phyloP scores from a whole-genome alignment of 192 early-diverging fungal genomes.

The Coemansia sp. region DNA sequence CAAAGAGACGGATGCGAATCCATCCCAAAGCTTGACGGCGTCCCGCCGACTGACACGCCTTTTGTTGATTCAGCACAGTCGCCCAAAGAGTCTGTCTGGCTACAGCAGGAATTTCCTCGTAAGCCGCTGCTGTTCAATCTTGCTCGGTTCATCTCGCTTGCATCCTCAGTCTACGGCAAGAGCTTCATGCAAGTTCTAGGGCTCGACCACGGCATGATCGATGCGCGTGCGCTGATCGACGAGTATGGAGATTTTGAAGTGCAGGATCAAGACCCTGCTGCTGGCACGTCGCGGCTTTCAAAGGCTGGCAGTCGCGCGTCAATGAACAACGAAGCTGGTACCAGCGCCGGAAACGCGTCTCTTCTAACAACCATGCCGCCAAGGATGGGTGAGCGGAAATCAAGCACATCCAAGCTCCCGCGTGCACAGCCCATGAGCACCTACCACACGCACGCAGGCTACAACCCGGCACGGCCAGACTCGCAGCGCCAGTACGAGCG shows the following conservation, averaged over 20 bases:
- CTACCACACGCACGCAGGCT: constrained; percentile 28
- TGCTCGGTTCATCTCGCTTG: constrained; percentile 68
- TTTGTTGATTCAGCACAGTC: constrained; percentile 44
- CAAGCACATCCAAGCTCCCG: constrained; percentile 18
- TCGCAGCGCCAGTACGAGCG: constrained; percentile 33
- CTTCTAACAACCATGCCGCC: background rate
- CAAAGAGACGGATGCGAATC: background rate
- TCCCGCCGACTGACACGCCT: constrained; percentile 9
- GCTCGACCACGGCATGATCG: constrained; percentile 48
- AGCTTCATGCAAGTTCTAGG: constrained; percentile 76
- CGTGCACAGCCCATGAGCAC: constrained; percentile 52
- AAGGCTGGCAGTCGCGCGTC: constrained; percentile 26
- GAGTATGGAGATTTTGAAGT: constrained; percentile 44
- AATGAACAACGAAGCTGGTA: constrained; percentile 14
- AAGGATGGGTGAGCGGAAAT: background rate
- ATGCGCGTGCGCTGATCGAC: constrained; percentile 49
- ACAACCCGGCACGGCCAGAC: constrained; percentile 30
- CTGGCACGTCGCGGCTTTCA: constrained; percentile 8
- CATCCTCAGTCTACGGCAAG: constrained; percentile 72
- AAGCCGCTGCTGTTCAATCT: constrained; percentile 67
- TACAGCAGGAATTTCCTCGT: constrained; percentile 47
- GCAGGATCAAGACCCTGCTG: background rate
- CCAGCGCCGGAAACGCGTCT: background rate
- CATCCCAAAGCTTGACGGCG: background rate
- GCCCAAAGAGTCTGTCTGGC: constrained; percentile 8